These are phyloP conservation scores for Geotrichum histeridarum DNA, from an alignment of 1,139 yeast species.

Conservation along the genomic window DNA sequence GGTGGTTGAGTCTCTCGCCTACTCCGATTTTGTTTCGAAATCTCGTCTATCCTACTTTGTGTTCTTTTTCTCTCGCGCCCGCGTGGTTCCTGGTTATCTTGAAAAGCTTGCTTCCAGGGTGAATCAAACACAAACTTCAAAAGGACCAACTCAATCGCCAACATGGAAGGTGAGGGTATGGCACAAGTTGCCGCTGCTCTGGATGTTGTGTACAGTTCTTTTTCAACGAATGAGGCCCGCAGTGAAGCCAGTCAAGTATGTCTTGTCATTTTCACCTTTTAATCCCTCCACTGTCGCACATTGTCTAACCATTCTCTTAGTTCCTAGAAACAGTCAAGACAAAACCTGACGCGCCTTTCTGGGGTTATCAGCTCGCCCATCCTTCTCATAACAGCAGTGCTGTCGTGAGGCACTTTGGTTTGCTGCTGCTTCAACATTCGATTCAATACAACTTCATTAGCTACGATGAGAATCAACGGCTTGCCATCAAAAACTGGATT, in stretches of 20 bases:
- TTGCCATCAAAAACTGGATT: constrained; percentile 78
- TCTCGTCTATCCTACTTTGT: background rate
- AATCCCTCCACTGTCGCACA: background rate
- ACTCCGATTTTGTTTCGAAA: background rate
- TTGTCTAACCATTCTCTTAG: constrained; percentile 27
- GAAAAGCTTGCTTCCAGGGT: constrained; percentile 1
- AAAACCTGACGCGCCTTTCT: constrained; percentile 78
- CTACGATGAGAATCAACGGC: constrained; percentile 59
- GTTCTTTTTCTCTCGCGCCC: background rate
- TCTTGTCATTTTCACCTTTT: background rate
- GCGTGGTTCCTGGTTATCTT: background rate
- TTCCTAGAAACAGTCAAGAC: constrained; percentile 72
- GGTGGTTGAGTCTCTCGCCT: background rate
- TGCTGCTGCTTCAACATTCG: constrained; percentile 71
- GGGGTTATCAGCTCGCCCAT: constrained; percentile 86
- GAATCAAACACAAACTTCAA: background rate
- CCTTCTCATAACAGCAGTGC: constrained; percentile 57
- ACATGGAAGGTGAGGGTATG: constrained; percentile 31
- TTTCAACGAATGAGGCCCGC: constrained; percentile 51
- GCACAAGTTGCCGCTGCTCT: constrained; percentile 61
- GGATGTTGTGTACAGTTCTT: constrained; percentile 70
- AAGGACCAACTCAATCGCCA: background rate
- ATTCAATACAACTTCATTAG: constrained; percentile 52
- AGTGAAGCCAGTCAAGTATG: constrained; percentile 38
- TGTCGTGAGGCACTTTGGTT: constrained; percentile 85